Evolutionary conservation across 2,329 filamentous ascomycete species (phyloP).

Genomic region (Aspergillus ruber): DNA sequence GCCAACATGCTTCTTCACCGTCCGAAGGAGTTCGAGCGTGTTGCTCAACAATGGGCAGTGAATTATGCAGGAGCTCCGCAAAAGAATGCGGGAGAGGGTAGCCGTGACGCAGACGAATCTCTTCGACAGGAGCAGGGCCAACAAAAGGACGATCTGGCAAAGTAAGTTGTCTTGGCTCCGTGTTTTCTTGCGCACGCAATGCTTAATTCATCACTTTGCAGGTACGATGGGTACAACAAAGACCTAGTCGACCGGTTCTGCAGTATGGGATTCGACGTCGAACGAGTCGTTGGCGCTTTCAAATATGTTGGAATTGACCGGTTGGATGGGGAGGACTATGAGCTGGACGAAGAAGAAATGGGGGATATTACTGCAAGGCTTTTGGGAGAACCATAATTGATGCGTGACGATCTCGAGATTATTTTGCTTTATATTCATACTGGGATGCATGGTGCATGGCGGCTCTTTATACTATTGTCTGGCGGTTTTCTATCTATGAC

Average conservation of each 20-base stretch:
- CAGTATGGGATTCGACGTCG: constrained; percentile 84
- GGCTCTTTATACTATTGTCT: constrained; percentile 7
- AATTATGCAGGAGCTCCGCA: constrained; percentile 70
- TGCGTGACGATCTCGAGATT: constrained; percentile 4
- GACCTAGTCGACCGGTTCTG: constrained; percentile 77
- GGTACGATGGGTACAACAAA: constrained; percentile 83
- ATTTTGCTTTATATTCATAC: constrained; percentile 2
- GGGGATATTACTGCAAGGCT: constrained; percentile 81
- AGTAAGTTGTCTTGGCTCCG: constrained; percentile 32
- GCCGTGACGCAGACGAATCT: constrained; percentile 47
- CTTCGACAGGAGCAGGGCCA: constrained; percentile 52
- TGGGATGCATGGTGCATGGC: constrained; percentile 24
- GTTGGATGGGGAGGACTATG: constrained; percentile 71
- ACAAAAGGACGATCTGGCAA: constrained; percentile 50
- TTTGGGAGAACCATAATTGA: constrained; percentile 63
- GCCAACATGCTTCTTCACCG: constrained; percentile 79
- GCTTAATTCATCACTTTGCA: constrained; percentile 31
- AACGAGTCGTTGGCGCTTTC: constrained; percentile 80
- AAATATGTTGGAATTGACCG: constrained; percentile 73
- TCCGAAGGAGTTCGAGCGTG: constrained; percentile 70
- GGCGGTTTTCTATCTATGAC: neutral
- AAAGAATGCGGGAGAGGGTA: constrained; percentile 48
- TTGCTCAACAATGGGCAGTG: constrained; percentile 87
- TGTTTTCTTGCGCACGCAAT: neutral
- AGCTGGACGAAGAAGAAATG: constrained; percentile 84